Evolutionary conservation across 306 rosid species (phyloP).

Genomic region (Malus fusca): DNA sequence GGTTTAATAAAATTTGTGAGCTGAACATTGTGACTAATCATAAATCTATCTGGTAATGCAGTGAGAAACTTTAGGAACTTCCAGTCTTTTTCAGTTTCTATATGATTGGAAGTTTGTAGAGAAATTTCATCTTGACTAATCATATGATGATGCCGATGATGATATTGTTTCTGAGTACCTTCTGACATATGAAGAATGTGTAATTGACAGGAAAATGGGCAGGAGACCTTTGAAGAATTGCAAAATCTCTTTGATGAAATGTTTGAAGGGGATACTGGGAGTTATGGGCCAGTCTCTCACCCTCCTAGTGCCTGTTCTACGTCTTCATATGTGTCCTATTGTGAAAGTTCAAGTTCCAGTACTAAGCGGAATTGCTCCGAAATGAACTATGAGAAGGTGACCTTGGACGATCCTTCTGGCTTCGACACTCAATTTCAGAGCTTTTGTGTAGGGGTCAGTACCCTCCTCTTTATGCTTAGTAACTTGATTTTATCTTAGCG

Average conservation of each 20-base stretch:
- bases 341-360: conserved; percentile 34
- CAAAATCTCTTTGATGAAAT: conserved; percentile 78
- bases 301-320: conserved; percentile 23
- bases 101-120: background rate
- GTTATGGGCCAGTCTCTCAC: conserved; percentile 23
- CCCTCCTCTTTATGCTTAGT: background rate
- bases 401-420: conserved; percentile 20
- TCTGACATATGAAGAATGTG: background rate
- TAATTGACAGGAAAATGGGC: conserved; percentile 54
- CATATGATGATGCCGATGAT: background rate
- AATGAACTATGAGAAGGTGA: conserved; percentile 35
- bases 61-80: background rate
- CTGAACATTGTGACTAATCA: background rate
- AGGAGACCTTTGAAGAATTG: conserved; percentile 77
- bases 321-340: conserved; percentile 26
- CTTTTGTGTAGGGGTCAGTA: conserved; percentile 83
- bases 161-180: background rate
- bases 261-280: conserved; percentile 47
- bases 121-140: background rate
- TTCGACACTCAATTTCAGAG: conserved; percentile 29
- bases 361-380: conserved; percentile 58
- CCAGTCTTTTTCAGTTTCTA: background rate
- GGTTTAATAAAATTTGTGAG: background rate
- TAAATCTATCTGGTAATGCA: background rate
- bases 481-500: background rate